Evolutionary conservation across 352 stramenopile species (phyloP).

Genomic region (Globisporangium megalacanthum): DNA sequence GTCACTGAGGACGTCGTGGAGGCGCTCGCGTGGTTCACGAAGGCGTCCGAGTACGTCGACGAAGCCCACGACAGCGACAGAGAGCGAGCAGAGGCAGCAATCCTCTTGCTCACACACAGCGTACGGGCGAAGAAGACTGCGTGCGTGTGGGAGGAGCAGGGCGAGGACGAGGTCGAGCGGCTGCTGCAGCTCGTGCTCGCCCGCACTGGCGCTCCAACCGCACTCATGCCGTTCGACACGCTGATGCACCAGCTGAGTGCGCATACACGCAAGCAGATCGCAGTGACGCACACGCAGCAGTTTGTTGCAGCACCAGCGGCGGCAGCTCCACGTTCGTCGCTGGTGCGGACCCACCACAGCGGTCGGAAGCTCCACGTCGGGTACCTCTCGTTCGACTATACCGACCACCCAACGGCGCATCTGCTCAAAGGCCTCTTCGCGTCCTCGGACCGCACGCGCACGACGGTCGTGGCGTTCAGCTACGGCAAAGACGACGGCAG

Average conservation of each 20-base stretch:
- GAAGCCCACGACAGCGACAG: conserved; percentile 5
- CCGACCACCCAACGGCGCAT: conserved; percentile 74
- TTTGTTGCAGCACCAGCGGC: conserved; percentile 3
- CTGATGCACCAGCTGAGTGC: conserved; percentile 40
- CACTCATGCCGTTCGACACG: conserved; percentile 69
- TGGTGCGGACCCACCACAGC: background rate
- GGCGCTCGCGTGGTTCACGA: conserved; percentile 26
- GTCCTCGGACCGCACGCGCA: conserved; percentile 20
- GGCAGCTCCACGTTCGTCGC: background rate
- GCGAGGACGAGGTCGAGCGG: conserved; percentile 23
- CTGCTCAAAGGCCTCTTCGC: conserved; percentile 72
- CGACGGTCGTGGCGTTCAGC: conserved; percentile 33
- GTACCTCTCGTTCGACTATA: conserved; percentile 83
- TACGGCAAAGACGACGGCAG: conserved; percentile 71
- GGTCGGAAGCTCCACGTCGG: conserved; percentile 38
- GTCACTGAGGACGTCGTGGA: conserved; percentile 23
- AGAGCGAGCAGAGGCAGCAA: conserved; percentile 14
- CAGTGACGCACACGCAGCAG: conserved; percentile 23
- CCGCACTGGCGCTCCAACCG: conserved; percentile 9
- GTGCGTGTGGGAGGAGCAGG: conserved; percentile 38
- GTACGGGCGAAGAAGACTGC: conserved; percentile 41
- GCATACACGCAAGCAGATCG: conserved; percentile 32
- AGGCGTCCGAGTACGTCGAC: conserved; percentile 15
- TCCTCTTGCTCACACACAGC: conserved; percentile 22
- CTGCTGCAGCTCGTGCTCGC: conserved; percentile 27